Base-by-base conservation (phyloP, 176 grass and related monocot species). In the Avena insularis region DNA sequence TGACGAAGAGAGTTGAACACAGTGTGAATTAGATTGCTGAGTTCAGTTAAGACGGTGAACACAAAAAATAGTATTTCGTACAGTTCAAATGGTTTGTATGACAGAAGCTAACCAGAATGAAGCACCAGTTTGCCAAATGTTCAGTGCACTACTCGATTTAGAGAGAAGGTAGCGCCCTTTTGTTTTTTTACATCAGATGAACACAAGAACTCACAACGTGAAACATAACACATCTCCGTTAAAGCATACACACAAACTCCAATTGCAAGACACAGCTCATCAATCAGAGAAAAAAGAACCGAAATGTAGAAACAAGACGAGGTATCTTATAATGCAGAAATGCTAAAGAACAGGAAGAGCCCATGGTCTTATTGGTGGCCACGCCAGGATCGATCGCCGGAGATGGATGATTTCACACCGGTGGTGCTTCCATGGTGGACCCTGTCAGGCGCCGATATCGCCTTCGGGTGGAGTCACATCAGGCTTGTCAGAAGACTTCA, bases 361-460 rank as follows among this genome's bases (percentile, higher is more conserved):
- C 76, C 20, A 31, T 71, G 79, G 71, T 60, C 56, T 91, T 84
- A 90, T 88, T 88, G 53, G 54, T 86, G 35, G 38, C 60, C 81
- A 82, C n/a, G 51, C 77, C 9, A 16, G 51, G n/a, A 81, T 57
- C 17, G 5, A 66, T 70, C 15, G 35, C n/a, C 10, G 61, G 60
- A 69, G 40, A 80, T n/a, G 77, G 82, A 85, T 62, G 82, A 85
- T 55, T 46, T 12, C 53, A 15, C 31, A 61, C 14, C 5, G 6
- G 69, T 58, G 11, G 58, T 20, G 59, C 53, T 65, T 19, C 71
- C 48, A 69, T 29, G 60, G 29, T 81, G 36, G 13, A 58, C 20
- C 46, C 5, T 76, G 35, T 75, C 5, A 51, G 25, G 27, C 35
- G 57, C n/a, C 49, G 9, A 25, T 14, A 62, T 72, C 43, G 15